phyloP scores from a whole-genome alignment of 352 stramenopile genomes.

The Phytopythium boreale region DNA sequence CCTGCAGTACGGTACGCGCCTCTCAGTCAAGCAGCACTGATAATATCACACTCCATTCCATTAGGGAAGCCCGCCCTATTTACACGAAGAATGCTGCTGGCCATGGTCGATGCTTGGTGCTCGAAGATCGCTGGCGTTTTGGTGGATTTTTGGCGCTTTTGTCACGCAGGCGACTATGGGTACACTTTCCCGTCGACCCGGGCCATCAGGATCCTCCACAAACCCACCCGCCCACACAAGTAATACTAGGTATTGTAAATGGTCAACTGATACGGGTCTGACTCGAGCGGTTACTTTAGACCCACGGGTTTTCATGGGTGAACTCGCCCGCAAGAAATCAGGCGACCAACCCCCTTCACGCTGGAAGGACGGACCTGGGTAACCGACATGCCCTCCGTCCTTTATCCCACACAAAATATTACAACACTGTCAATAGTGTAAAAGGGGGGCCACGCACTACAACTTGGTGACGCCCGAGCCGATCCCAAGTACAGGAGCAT shows the following conservation, averaged over 20 bases:
- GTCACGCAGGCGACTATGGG: not conserved
- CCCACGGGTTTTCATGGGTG: not conserved
- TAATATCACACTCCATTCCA: too few relatives aligned
- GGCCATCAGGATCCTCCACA: not conserved
- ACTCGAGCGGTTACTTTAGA: not conserved
- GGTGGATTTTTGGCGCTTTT: not conserved
- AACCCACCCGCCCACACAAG: not conserved
- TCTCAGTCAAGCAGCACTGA: too few relatives aligned
- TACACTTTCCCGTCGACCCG: not conserved
- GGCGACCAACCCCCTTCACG: not conserved
- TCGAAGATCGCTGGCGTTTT: too few relatives aligned
- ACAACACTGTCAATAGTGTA: too few relatives aligned
- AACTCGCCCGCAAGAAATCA: slow-evolving; percentile 4
- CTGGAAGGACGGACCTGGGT: not conserved
- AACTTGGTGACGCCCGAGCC: not conserved
- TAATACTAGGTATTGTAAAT: not conserved
- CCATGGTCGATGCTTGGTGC: too few relatives aligned
- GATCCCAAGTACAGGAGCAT: not conserved
- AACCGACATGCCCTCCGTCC: not conserved
- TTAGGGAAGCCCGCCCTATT: too few relatives aligned
- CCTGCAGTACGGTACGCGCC: too few relatives aligned
- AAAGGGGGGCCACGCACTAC: not conserved
- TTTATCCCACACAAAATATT: not conserved
- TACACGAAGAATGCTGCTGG: too few relatives aligned
- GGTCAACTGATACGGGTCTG: not conserved